Evolutionary conservation across 2,329 filamentous ascomycete genomes (phyloP), one percentile per base, ranked within the genome.

Genomic region (Diaporthe batatas): DNA sequence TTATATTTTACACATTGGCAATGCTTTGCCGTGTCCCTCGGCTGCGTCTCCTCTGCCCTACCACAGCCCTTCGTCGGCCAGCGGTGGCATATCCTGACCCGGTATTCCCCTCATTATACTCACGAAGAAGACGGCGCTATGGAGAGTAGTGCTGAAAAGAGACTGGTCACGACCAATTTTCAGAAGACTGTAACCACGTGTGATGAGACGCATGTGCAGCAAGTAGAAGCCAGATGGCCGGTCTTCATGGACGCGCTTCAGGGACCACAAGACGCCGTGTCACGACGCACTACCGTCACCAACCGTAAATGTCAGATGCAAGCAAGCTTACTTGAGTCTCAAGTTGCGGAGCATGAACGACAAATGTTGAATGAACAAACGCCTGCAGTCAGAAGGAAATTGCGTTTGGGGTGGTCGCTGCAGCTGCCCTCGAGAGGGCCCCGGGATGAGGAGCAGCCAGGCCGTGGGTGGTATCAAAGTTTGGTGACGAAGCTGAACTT

Each of bases 251-350:
- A 47, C 53, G 58, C 32, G 25, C 34, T 42, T 67, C 68, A 47
- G 49, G 39, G 42, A 44, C 44, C 23, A 53, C 44, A 49, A 23
- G 29, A 44, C 62, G 29, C 8, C 36, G 21, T 64, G 44, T 68
- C 49, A 65, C 55, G 42, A 39, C 39, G 23, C 29, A 58, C 51
- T 64, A 65, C 72, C 62, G 34, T 70, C 72, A 68, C 34, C 34
- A 44, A 62, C 58, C 72, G 70, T 69, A 70, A 68, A 58, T 68
- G 62, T 73, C 72, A 69, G 57, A 68, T 72, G 72, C 59, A 68
- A 59, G 72, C 59, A 68, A 59, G 72, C 72, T 72, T 73, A 72
- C 72, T 73, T 73, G 72, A 68, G 57, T 58, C 29, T 69, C 72
- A 73, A 73, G 72, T 72, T 23, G 72, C 72, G 23, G 29, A 73